These are phyloP conservation scores for Xylaria arbuscula DNA, from an alignment of 2,329 filamentous ascomycete genomes.

Conservation along the genomic window DNA sequence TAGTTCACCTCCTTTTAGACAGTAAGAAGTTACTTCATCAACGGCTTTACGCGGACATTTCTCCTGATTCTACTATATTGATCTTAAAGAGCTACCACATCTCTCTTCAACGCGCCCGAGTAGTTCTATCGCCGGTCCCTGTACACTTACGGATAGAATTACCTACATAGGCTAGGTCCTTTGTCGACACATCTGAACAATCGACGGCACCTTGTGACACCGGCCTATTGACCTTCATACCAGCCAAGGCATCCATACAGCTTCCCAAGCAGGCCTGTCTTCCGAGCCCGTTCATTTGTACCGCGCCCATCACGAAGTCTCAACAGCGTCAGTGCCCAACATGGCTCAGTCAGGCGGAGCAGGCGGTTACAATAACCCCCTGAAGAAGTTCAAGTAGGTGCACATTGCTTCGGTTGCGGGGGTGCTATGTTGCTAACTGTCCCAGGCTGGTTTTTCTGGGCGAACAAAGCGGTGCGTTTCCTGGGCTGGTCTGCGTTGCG, in stretches of 20 bases:
- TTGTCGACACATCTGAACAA: conserved; percentile 9
- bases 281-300: conserved; percentile 2
- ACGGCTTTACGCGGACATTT: conserved; percentile 17
- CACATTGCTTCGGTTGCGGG: conserved; percentile 38
- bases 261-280: conserved; percentile 20
- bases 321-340: conserved; percentile 51
- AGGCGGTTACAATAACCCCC: conserved; percentile 94
- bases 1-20: conserved; percentile 38
- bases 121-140: conserved; percentile 2
- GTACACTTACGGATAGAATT: conserved; percentile 6
- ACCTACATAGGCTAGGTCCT: neutral
- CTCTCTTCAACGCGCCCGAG: conserved; percentile 1
- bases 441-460: conserved; percentile 92
- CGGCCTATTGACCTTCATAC: conserved; percentile 24
- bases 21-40: conserved; percentile 26
- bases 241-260: conserved; percentile 11
- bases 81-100: conserved; percentile 11
- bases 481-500: neutral
- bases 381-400: conserved; percentile 99
- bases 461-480: conserved; percentile 91
- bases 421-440: conserved; percentile 32
- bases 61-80: conserved; percentile 20
- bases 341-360: conserved; percentile 80
- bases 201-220: conserved; percentile 12
- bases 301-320: conserved; percentile 3